phyloP scores from a whole-genome alignment of 2,329 filamentous ascomycete genomes.

The Akanthomyces muscarius region DNA sequence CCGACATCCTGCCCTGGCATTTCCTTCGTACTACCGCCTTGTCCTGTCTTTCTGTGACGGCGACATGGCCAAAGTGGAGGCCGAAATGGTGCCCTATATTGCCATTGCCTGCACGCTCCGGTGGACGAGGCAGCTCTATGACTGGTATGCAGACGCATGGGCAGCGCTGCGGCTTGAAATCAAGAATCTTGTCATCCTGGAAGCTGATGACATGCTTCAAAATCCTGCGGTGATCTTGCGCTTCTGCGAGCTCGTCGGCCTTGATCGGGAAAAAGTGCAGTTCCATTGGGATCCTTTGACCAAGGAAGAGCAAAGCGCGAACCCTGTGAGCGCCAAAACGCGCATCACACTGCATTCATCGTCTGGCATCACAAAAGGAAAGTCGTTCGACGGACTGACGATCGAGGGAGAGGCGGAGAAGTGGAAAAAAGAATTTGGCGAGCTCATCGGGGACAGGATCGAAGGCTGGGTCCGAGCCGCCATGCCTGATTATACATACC shows the following conservation, averaged over 20 bases:
- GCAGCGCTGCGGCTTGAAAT: background rate
- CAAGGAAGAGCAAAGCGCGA: background rate
- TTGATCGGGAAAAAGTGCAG: background rate
- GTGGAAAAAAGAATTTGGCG: conserved; percentile 20
- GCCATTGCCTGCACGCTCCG: background rate
- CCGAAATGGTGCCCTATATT: background rate
- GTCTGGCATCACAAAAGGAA: conserved; percentile 1
- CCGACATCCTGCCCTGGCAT: conserved; percentile 36
- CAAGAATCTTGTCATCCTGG: background rate
- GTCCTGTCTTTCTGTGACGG: background rate
- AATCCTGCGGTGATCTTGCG: background rate
- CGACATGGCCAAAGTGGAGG: background rate
- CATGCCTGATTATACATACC: conserved; percentile 14
- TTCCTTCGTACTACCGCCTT: conserved; percentile 28
- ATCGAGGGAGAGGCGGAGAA: conserved; percentile 18
- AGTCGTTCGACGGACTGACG: conserved; percentile 17
- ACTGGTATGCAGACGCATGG: conserved; percentile 3
- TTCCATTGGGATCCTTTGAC: background rate
- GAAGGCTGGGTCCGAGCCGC: conserved; percentile 15
- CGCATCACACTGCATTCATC: background rate
- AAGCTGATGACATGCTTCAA: background rate
- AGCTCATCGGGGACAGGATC: conserved; percentile 6
- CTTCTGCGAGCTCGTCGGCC: background rate
- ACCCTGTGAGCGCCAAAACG: background rate
- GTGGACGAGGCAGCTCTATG: conserved; percentile 11